A percentile compares a stretch with the other conserved stretches of the same genome.
Conservation (phyloP, 345 rosid genomes). For the Populus pruinosa region DNA sequence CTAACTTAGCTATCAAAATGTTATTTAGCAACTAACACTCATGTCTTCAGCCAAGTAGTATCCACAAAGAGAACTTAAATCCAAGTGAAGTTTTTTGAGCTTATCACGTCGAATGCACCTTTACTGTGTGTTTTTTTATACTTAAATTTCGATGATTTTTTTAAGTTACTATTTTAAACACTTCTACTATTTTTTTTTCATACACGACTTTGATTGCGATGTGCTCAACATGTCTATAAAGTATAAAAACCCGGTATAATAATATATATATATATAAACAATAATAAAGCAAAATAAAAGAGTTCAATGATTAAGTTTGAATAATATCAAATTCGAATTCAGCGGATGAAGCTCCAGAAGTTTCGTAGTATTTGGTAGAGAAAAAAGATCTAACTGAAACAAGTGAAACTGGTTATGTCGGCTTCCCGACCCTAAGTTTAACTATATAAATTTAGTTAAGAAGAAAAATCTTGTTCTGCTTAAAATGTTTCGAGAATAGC, state of each 20-base stretch:
- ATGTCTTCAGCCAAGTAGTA: no score
- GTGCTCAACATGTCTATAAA: background rate
- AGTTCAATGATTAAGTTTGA: background rate
- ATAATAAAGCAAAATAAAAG: background rate
- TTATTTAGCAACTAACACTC: no score
- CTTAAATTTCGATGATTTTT: background rate
- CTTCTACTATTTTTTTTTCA: background rate
- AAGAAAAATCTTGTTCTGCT: background rate
- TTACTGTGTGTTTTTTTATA: background rate
- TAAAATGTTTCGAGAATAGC: background rate
- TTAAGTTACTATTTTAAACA: background rate
- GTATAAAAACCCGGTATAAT: background rate
- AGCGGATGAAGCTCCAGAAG: background rate
- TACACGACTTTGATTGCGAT: background rate
- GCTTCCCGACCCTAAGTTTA: background rate
- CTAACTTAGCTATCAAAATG: no score
- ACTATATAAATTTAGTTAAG: background rate
- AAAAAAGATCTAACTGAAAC: no score
- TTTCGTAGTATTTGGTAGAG: no score
- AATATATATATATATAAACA: background rate
- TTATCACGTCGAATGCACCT: no score
- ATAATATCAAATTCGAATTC: background rate
- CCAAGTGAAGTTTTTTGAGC: no score
- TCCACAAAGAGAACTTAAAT: no score
- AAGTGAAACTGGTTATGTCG: background rate